Percentiles rank a stretch among this genome's conserved stretches.
Conservation (phyloP, 1,139 yeast species). For the Hansenula sp. region DNA sequence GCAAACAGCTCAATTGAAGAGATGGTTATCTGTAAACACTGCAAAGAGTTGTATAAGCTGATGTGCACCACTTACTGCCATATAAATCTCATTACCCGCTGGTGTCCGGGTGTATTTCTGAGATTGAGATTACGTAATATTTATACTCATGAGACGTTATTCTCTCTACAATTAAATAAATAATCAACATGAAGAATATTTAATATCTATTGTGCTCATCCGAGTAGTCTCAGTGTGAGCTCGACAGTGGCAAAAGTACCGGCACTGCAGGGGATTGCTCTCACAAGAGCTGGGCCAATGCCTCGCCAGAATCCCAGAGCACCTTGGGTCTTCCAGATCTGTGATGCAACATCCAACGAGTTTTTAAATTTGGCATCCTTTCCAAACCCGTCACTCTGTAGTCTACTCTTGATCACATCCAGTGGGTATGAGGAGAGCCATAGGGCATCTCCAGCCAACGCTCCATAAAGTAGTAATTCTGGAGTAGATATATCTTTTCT, state of each 20-base stretch:
- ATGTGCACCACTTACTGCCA: background rate
- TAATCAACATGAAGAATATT: background rate
- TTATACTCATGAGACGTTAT: background rate
- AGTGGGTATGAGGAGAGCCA: conserved; percentile 81
- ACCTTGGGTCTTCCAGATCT: conserved; percentile 46
- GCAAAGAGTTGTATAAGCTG: background rate
- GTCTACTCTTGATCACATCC: conserved; percentile 65
- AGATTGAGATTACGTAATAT: too few species aligned
- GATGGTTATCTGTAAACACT: too few species aligned
- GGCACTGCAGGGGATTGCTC: conserved; percentile 75
- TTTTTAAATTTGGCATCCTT: conserved; percentile 41
- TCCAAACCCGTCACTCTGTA: conserved; percentile 66
- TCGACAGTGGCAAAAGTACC: conserved; percentile 80
- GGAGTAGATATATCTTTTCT: conserved; percentile 57
- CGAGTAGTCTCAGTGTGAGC: conserved; percentile 52
- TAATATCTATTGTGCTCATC: conserved; percentile 31
- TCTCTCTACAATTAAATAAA: background rate
- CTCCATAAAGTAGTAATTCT: conserved; percentile 66
- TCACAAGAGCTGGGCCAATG: conserved; percentile 58
- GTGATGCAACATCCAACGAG: conserved; percentile 39
- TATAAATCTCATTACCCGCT: background rate
- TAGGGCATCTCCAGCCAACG: conserved; percentile 74
- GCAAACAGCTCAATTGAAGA: too few species aligned
- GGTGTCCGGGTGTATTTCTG: too few species aligned
- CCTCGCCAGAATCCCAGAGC: conserved; percentile 67